Percentiles rank a stretch among this genome's conserved stretches.
Conservation (phyloP, 2,329 filamentous ascomycete species). For the Myriangium duriaei region DNA sequence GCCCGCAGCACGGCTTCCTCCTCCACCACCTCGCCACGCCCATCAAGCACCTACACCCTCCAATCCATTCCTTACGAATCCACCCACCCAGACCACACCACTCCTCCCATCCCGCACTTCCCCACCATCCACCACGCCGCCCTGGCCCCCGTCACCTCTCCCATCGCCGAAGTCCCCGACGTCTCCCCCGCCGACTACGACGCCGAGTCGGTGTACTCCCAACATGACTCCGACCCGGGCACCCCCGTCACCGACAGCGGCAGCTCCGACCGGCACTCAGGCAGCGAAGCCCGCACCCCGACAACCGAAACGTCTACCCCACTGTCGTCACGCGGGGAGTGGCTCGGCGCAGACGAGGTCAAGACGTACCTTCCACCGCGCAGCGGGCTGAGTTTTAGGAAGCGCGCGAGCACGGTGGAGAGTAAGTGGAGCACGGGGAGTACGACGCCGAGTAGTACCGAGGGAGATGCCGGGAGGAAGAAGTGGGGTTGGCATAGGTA, state of each 20-base stretch:
- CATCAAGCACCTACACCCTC: not conserved
- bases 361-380: too few species aligned
- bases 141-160: constrained; percentile 3
- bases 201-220: constrained; percentile 6
- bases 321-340: too few species aligned
- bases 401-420: too few species aligned
- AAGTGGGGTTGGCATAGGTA: not conserved
- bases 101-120: not conserved
- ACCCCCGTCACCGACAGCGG: constrained; percentile 4
- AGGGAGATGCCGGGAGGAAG: too few species aligned
- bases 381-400: too few species aligned
- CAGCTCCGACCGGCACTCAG: not conserved
- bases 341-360: too few species aligned
- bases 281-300: not conserved
- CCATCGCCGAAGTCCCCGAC: constrained; percentile 4
- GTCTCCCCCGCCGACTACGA: constrained; percentile 4
- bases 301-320: not conserved
- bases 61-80: not conserved
- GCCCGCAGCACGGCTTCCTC: not conserved
- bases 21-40: not conserved
- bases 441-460: not conserved
- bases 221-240: constrained; percentile 2
- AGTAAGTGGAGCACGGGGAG: not conserved
- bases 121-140: not conserved
- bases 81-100: not conserved